Evolutionary conservation across 1,139 yeast species (phyloP).

Genomic region (Magnusiomyces magnusii): DNA sequence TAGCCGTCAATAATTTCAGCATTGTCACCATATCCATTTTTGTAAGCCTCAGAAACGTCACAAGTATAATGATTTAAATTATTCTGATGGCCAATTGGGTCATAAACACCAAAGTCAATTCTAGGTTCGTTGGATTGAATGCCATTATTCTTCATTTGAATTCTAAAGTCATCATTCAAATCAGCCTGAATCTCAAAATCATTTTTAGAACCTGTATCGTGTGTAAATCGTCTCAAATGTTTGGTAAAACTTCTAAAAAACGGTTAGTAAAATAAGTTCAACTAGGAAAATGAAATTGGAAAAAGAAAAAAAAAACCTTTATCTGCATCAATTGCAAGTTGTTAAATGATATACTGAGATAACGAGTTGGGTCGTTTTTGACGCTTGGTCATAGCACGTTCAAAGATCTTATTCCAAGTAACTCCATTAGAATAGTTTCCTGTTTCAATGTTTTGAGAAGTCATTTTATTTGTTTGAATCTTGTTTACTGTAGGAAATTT

Average conservation of each 20-base stretch:
- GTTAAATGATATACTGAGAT: slow-evolving; percentile 1
- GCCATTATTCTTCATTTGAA: too few species aligned
- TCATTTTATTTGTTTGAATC: background rate
- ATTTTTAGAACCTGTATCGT: background rate
- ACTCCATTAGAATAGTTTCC: background rate
- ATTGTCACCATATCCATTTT: background rate
- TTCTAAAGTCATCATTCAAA: too few species aligned
- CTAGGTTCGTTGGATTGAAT: too few species aligned
- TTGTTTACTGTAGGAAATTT: background rate
- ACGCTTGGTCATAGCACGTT: background rate
- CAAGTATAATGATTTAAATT: too few species aligned
- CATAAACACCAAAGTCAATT: too few species aligned
- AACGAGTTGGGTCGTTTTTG: background rate
- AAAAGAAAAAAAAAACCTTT: too few species aligned
- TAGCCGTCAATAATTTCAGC: background rate
- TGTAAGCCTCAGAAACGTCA: background rate
- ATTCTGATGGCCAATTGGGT: background rate
- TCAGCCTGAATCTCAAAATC: background rate
- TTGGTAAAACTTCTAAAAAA: background rate
- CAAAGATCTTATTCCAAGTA: background rate
- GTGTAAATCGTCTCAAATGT: slow-evolving; percentile 1
- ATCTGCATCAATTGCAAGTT: too few species aligned
- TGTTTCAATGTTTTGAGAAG: background rate
- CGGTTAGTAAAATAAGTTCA: too few species aligned
- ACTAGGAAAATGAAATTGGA: background rate